Evolutionary conservation across 1,284 basidiomycete species (phyloP), one percentile per base, ranked within the genome.

Genomic region (Coniferiporia weirii): DNA sequence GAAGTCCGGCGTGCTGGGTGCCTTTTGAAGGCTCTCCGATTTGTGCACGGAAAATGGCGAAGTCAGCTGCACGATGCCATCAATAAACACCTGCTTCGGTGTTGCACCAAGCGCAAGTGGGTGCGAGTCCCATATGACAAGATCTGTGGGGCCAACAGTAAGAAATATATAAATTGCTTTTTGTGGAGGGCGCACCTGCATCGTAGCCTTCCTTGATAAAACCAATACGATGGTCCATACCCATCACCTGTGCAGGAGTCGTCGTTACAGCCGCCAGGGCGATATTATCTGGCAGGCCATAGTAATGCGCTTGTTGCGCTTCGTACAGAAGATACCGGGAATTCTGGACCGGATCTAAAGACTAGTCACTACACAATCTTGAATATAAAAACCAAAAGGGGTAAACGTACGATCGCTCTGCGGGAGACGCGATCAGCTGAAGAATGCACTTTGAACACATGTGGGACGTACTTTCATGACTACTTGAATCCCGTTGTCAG

Each of bases 271-370:
- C 77, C 3, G 85, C 78, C 9, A 94, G 72, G 4, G 88, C 87
- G 32, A 86, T 70, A 63, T 85, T 76, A 10, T 73, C 70, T 0
- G 80, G 70, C 43, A 89, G 73, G 9, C 85, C 84, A 65, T 84
- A 95, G 69, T 89, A 89, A 67, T 94, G 85, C 1, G 89, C 92
- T 70, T 95, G 91, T 59, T 92, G 90, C 0, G 94, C 93, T 71
- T 97, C 93, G 67, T 85, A 87, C 1, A 93, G 69, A 9, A 97
- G 75, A 68, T 85, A 84, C 4, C 94, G 81, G 35, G 89, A 90
- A 68, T 95, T 85, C 17, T 93, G 62, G 0, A 87, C 84, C 8
- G 84, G 83, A 64, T 89, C 57, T 59, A 22, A 38, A 46, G 17
- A n/a, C 17, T 19, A 9, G 17, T 46, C 8, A 46, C 44, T 9